A percentile compares a stretch with the other conserved stretches of the same genome.
Evolutionary conservation across 202 grass and related monocot species (phyloP).

Genomic region (Bolboschoenoplectus hybrid): DNA sequence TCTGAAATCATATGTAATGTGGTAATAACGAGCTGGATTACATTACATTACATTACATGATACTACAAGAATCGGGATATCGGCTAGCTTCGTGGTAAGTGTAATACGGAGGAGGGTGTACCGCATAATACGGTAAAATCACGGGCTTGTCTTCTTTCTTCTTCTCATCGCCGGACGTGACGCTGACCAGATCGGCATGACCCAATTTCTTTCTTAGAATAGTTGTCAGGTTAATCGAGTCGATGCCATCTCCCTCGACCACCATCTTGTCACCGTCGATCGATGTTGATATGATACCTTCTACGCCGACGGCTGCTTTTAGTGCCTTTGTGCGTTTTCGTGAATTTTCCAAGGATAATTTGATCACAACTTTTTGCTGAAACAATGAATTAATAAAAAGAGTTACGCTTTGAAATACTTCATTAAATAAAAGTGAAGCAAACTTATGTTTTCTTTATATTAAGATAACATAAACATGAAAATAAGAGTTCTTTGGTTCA

Average conservation of each 20-base stretch:
- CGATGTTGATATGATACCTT: conserved; percentile 57
- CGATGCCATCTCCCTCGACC: conserved; percentile 49
- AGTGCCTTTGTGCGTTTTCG: conserved; percentile 58
- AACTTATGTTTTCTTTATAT: neutral
- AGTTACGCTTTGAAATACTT: neutral
- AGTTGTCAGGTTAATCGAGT: conserved; percentile 21
- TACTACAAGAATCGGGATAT: conserved; percentile 4
- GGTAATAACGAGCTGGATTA: neutral
- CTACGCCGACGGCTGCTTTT: conserved; percentile 48
- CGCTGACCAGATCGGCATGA: neutral
- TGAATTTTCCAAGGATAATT: conserved; percentile 47
- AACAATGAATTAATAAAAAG: conserved; percentile 2
- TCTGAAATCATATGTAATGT: neutral
- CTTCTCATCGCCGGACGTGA: conserved; percentile 11
- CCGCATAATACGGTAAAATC: neutral
- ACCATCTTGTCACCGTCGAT: conserved; percentile 62
- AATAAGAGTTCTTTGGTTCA: neutral
- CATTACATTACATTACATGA: neutral
- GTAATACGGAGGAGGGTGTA: neutral
- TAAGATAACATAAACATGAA: neutral
- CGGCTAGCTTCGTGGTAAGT: neutral
- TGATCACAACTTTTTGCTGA: conserved; percentile 79
- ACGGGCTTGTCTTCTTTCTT: neutral
- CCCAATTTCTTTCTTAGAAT: conserved; percentile 30
- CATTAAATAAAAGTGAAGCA: neutral